Conservation (phyloP, 176 grass and related monocot species). For the Triticum urartu region DNA sequence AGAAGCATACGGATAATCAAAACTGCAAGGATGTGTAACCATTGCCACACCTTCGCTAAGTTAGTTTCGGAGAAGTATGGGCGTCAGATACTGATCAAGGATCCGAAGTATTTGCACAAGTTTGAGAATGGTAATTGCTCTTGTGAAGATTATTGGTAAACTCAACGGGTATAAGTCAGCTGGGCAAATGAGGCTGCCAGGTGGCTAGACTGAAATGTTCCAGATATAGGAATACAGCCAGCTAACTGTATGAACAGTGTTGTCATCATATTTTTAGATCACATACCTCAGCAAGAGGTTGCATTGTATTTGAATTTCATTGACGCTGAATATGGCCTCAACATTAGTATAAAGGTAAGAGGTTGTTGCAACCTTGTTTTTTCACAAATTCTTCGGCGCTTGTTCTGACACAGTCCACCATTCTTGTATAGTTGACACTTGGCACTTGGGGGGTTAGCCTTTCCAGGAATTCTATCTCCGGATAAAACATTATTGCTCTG, state of each 20-base stretch:
- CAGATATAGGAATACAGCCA: constrained; percentile 4
- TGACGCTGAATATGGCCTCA: constrained; percentile 1
- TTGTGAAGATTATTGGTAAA: constrained; percentile 70
- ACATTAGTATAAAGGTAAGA: not conserved
- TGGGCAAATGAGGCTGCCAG: constrained; percentile 11
- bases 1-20: constrained; percentile 62
- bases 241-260: not conserved
- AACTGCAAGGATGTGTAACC: constrained; percentile 47
- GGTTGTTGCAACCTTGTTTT: not conserved
- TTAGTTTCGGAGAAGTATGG: constrained; percentile 54
- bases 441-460: not conserved
- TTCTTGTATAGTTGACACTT: constrained; percentile 7
- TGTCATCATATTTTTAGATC: not conserved
- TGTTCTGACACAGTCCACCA: constrained; percentile 20
- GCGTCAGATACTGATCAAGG: constrained; percentile 63
- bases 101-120: constrained; percentile 66
- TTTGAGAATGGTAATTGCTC: constrained; percentile 65
- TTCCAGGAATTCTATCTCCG: constrained; percentile 5
- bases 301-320: not conserved
- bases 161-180: not conserved
- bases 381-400: not conserved
- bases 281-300: not conserved
- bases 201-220: constrained; percentile 10
- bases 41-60: constrained; percentile 58
- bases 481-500: not conserved